A percentile compares a stretch with the other conserved stretches of the same genome.
phyloP scores from a whole-genome alignment of 441 rosid genomes.

The Rhodomyrtus psidioides region DNA sequence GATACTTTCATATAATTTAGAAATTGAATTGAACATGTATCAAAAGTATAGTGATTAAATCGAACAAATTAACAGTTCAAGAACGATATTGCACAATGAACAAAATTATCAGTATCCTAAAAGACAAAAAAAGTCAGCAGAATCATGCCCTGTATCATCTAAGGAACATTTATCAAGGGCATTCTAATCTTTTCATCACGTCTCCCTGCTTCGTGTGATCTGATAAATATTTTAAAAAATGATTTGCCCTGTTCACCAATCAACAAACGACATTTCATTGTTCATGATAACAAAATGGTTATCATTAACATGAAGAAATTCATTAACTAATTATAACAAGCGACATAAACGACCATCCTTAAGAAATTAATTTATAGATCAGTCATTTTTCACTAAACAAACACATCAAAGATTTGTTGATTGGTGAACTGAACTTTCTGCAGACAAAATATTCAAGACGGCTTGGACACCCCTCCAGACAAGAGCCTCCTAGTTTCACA shows the following conservation, averaged over 20 bases:
- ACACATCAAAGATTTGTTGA: not conserved
- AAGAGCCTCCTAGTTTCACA: not conserved
- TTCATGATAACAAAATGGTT: too few species aligned
- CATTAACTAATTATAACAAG: too few species aligned
- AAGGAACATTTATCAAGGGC: not conserved
- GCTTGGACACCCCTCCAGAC: not conserved
- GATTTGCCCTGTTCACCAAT: too few species aligned
- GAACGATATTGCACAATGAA: too few species aligned
- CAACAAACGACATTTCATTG: not conserved
- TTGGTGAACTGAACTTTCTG: not conserved
- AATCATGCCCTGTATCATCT: not conserved
- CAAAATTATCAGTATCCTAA: not conserved
- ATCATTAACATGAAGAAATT: too few species aligned
- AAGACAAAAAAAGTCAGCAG: not conserved
- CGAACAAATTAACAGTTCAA: not conserved
- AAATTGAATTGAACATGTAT: fast-evolving
- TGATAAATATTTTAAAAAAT: too few species aligned
- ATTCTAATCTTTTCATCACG: too few species aligned
- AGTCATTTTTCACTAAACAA: not conserved
- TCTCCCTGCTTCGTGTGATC: too few species aligned
- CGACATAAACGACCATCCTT: too few species aligned
- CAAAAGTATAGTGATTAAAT: not conserved
- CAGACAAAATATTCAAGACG: not conserved
- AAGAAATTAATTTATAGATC: too few species aligned
- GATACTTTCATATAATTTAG: not conserved